phyloP scores from a whole-genome alignment of 495 filamentous ascomycete genomes.

The Evernia prunastri region DNA sequence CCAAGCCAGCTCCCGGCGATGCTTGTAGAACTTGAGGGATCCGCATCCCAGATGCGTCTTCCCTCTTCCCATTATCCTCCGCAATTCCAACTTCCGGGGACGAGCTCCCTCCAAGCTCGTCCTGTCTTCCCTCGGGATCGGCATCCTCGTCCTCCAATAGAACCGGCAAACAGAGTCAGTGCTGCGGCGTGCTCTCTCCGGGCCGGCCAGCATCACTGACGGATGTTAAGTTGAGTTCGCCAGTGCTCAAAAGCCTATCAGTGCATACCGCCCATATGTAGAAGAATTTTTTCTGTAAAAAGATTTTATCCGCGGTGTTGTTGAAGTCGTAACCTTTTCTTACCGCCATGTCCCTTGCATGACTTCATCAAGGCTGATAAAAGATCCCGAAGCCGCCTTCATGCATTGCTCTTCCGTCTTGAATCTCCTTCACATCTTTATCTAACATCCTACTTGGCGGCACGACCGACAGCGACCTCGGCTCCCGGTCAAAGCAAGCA shows the following conservation, averaged over 20 bases:
- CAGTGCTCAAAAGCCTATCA: not conserved
- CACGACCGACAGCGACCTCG: constrained; percentile 10
- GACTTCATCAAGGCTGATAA: not conserved
- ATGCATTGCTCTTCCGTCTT: not conserved
- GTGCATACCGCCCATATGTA: not conserved
- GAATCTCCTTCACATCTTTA: constrained; percentile 1
- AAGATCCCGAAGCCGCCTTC: not conserved
- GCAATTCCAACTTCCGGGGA: not conserved
- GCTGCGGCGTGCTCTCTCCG: not conserved
- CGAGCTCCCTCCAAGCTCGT: not conserved
- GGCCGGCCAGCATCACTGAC: not conserved
- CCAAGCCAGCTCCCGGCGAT: not conserved
- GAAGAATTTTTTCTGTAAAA: not conserved
- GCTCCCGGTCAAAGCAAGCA: constrained; percentile 11
- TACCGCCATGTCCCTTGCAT: not conserved
- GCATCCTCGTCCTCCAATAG: not conserved
- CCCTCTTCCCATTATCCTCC: not conserved
- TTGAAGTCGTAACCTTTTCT: not conserved
- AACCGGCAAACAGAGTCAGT: not conserved
- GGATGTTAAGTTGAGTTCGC: not conserved
- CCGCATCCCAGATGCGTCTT: not conserved
- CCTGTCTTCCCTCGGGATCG: not conserved
- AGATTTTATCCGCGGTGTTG: not conserved
- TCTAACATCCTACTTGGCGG: constrained; percentile 1
- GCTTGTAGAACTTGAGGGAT: not conserved